Base-by-base conservation (phyloP, 352 stramenopile species). In the Elongisporangium prolatum region DNA sequence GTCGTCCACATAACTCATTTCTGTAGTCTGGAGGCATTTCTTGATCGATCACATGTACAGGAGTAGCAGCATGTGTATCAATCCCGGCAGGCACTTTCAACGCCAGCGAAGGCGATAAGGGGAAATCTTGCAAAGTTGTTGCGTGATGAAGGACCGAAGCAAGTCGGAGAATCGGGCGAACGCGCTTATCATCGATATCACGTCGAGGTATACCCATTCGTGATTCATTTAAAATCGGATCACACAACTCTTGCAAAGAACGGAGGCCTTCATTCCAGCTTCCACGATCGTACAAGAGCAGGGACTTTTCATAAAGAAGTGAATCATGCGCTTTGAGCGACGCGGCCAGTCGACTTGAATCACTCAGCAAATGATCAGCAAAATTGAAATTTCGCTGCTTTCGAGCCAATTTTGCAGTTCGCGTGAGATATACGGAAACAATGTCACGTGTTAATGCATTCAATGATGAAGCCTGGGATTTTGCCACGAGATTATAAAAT, bases 301-400 rank as follows among this genome's bases (percentile, higher is more conserved):
- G 68, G 4, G 65, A 62, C 28, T 67, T 70, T 50, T 89, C 80
- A 48, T 80, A 77, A 20, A 38, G 21, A 18, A 65, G 47, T 34
- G 55, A 13, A 2, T 47, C 28, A n/a, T 55, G 52, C 21, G 21
- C 17, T 1, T 44, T 14, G 2, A 56, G 28, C 4, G 18, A 34
- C 9, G 52, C 17, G 21, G 44, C n/a, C 51, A 51, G 13, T 44
- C 21, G 21, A 16, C 49, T 20, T 25, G 66, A 65, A 56, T 82
- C 53, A 21, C 25, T 57, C 38, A 87, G 61, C 57, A 89, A 51
- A 6, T 50, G 28, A 38, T 50, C 51, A 13, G 71, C 72, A 21
- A 87, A 60, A 25, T 47, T 20, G 38, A 79, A 75, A 54, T 91
- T 91, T 60, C 65, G 56, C 37, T 89, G 81, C 48, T 77, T 81